Percentiles rank a stretch among this genome's conserved stretches.
Conservation (phyloP, 164 flowering plant genomes). For the Nymphaea thermarum region DNA sequence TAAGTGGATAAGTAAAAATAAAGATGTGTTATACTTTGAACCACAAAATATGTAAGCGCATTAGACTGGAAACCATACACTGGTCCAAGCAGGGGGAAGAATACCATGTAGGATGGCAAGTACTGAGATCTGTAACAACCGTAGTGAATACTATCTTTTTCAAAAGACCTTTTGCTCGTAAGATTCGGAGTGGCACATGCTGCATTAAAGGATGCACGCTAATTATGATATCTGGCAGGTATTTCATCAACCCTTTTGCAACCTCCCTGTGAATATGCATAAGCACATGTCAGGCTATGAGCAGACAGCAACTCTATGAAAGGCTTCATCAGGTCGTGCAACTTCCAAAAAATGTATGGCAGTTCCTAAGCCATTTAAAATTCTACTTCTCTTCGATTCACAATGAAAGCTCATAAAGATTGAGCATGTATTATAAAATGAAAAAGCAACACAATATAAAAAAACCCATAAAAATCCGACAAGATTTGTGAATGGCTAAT, state of each 20-base stretch:
- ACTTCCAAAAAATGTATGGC: neutral
- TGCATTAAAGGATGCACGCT: conserved; percentile 99
- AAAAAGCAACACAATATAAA: neutral
- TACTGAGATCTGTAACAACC: conserved; percentile 87
- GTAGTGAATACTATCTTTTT: conserved; percentile 92
- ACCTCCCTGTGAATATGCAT: conserved; percentile 42
- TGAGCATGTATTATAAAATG: neutral
- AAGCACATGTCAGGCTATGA: neutral
- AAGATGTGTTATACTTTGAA: neutral
- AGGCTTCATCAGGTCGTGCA: neutral
- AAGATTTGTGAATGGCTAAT: neutral
- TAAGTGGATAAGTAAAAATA: conserved; percentile 13
- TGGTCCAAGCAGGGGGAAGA: too few species aligned
- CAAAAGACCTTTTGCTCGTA: conserved; percentile 74
- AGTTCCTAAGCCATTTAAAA: too few species aligned
- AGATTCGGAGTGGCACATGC: conserved; percentile 86
- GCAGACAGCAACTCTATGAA: neutral
- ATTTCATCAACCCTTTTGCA: conserved; percentile 88
- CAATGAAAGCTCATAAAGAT: too few species aligned
- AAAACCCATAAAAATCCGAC: neutral
- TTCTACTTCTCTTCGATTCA: too few species aligned
- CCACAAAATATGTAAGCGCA: too few species aligned
- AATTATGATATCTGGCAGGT: conserved; percentile 87
- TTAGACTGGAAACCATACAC: too few species aligned
- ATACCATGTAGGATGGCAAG: conserved; percentile 99